Evolutionary conservation across 257 asterid species (phyloP), one percentile per base, ranked within the genome.

Genomic region (Knoxia roxburghii): DNA sequence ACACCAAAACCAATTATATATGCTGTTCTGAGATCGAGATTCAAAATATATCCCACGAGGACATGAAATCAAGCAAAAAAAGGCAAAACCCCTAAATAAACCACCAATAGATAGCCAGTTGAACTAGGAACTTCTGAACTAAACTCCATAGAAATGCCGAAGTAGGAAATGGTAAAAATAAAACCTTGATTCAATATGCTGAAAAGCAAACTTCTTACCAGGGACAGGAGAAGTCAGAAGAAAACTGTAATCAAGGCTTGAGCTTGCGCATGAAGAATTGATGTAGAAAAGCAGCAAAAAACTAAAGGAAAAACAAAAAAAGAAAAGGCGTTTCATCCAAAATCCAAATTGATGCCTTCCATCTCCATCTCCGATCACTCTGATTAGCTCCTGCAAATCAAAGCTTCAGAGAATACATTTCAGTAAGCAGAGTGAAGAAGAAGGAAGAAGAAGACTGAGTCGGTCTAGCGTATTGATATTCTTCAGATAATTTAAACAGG

Each of bases 191-290:
- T 7, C 26, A 68, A 35, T 45, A 62, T 5, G 20, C 45, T 40
- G 41, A 10, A 18, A 73, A 59, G 5, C 24, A 20, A 57, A 46
- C 3, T 10, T 13, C 72, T 70, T 64, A 70, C 79, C 75, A 12
- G 29, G 33, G 35, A 55, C 14, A 29, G 37, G 23, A 52, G 61
- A 21, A 35, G 56, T 20, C 40, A 41, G 61, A 76, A 4, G 55
- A 39, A 32, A 40, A 67, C 54, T 27, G 48, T 39, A 50, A 61
- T 3, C 50, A 21, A 50, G 32, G 10, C 0, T 26, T n/a, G 27
- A 24, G 33, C 7, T 18, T 30, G 62, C 12, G 14, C 40, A 26
- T 6, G 41, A 20, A 5, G 37, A 56, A 26, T 6, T 7, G 37
- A 35, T 18, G 9, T 23, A 2, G 23, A 14, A 18, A 5, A 49